Conservation (phyloP, 371 early-diverging fungal species). For the Rhizopus stolonifer region DNA sequence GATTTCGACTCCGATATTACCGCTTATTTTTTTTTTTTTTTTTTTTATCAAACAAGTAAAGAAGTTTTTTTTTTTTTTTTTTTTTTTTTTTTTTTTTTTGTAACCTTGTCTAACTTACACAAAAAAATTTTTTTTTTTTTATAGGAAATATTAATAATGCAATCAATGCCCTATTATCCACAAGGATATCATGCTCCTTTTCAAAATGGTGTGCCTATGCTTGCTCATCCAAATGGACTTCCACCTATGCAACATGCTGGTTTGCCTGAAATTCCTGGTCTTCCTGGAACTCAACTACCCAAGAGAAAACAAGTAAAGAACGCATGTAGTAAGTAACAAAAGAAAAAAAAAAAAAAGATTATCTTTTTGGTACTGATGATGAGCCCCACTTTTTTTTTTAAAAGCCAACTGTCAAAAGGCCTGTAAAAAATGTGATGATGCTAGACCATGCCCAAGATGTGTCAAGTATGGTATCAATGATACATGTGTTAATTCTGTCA, state of each 20-base stretch:
- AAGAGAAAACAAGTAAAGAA: constrained; percentile 53
- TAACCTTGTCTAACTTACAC: not conserved
- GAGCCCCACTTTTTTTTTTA: not conserved
- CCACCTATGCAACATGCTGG: constrained; percentile 38
- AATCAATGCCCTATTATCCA: constrained; percentile 39
- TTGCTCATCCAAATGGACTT: constrained; percentile 29
- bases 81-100: constrained; percentile 17
- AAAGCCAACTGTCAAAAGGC: constrained; percentile 88
- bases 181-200: constrained; percentile 37
- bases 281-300: constrained; percentile 12
- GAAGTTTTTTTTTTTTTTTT: no score
- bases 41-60: no score
- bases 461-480: constrained; percentile 72
- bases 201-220: constrained; percentile 21
- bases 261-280: constrained; percentile 17
- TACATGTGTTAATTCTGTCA: constrained; percentile 77
- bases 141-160: constrained; percentile 21
- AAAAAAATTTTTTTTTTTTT: constrained; percentile 6
- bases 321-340: constrained; percentile 54
- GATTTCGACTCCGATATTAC: no score
- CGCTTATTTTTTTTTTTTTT: constrained; percentile 6
- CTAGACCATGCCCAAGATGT: constrained; percentile 86
- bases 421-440: constrained; percentile 92
- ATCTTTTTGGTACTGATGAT: no score
- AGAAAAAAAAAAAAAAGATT: no score